Evolutionary conservation across 1,139 yeast genomes (phyloP), one percentile per base, ranked within the genome.

Genomic region (Lodderomyces jiufengensis): DNA sequence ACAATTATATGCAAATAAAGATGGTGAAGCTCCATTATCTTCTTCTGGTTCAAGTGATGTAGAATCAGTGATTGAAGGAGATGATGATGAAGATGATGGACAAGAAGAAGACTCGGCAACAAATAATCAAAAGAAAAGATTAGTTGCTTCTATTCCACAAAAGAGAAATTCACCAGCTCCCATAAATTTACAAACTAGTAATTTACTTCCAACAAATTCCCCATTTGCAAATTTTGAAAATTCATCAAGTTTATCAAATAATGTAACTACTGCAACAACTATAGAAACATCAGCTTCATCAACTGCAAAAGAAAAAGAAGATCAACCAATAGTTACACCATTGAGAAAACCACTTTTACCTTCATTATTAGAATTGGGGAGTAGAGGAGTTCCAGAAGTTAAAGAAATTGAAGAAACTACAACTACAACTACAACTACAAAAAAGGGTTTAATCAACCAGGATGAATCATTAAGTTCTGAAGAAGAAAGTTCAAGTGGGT

Each of bases 301-400:
- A n/a, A 11, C 16, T 28, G 16, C 16, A 8, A 15, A 24, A n/a
- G 10, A 24, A 6, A 11, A 11, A 15, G 31, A 20, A n/a, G 27
- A 22, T 11, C 14, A 16, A 9, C 20, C 24, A 16, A 11, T 11
- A 11, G 18, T 24, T 5, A 27, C 32, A 3, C 24, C 32, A 11
- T 25, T 50, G n/a, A 46, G 51, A 29, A 59, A 51, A 31, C 66
- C 67, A 1, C 40, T 51, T 1, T 61, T 80, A 36, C 71, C 75
- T 14, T 75, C 83, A 0, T 57, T 80, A 28, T 70, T 72, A n/a
- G 83, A 78, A 41, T 60, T 79, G 37, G 80, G 71, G 1, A 34
- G 66, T 16, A 61, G 78, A 41, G 85, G 84, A 2, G 71, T 79
- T 12, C 86, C 86, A 2, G 84, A 76, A 18, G 84, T 80, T 2